Evolutionary conservation across 2,329 filamentous ascomycete genomes (phyloP).

Genomic region (Microdochium paspali): DNA sequence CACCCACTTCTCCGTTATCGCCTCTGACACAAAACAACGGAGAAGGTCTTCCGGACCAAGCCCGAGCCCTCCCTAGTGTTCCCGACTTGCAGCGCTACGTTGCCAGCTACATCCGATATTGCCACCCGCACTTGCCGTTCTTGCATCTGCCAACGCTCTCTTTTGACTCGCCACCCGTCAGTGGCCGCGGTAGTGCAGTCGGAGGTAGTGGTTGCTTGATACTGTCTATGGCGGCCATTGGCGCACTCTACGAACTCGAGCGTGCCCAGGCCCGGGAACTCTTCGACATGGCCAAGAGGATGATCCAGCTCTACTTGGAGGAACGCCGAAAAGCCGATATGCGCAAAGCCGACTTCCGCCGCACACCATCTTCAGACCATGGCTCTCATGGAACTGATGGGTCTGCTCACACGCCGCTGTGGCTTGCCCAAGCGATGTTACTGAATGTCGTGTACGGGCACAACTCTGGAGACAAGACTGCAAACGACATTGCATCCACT

Average conservation of each 20-base stretch:
- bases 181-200: conserved; percentile 48
- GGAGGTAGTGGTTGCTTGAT: conserved; percentile 81
- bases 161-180: conserved; percentile 68
- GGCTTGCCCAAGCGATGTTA: conserved; percentile 95
- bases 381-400: conserved; percentile 43
- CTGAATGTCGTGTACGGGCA: conserved; percentile 94
- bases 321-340: conserved; percentile 82
- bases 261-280: conserved; percentile 70
- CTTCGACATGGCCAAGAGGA: conserved; percentile 89
- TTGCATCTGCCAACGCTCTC: conserved; percentile 84
- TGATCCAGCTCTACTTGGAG: conserved; percentile 89
- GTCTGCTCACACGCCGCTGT: conserved; percentile 70
- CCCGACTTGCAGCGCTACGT: conserved; percentile 85
- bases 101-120: conserved; percentile 80
- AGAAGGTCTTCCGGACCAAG: conserved; percentile 40
- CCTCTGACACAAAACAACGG: conserved; percentile 37
- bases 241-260: conserved; percentile 74
- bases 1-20: conserved; percentile 44
- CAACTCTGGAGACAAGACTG: conserved; percentile 84
- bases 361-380: conserved; percentile 36
- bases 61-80: conserved; percentile 63
- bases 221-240: conserved; percentile 74
- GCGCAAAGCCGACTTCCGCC: conserved; percentile 49
- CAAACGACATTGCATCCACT: conserved; percentile 84
- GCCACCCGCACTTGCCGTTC: conserved; percentile 93